Evolutionary conservation across 257 asterid species (phyloP).

Genomic region (Scutellaria baicalensis): DNA sequence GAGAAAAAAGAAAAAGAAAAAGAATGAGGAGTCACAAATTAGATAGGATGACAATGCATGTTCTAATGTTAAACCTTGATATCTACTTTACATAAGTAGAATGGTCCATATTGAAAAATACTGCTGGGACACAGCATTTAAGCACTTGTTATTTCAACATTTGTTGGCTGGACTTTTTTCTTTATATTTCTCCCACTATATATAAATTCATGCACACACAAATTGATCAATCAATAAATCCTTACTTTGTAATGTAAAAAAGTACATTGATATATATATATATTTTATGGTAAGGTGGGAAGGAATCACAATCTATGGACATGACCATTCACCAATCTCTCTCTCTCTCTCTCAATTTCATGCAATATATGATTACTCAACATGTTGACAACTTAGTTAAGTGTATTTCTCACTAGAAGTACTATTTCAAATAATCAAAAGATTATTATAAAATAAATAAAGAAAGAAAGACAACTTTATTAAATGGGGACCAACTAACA

Average conservation of each 20-base stretch:
- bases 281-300: not conserved
- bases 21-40: constrained; percentile 7
- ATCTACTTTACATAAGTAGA: constrained; percentile 21
- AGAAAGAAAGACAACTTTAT: constrained; percentile 16
- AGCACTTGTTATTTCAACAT: constrained; percentile 19
- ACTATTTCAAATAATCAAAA: not conserved
- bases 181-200: constrained; percentile 5
- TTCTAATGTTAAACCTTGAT: constrained; percentile 23
- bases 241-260: constrained; percentile 3
- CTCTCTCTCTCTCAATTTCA: not conserved
- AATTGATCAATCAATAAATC: constrained; percentile 3
- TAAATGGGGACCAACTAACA: constrained; percentile 15
- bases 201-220: constrained; percentile 8
- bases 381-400: constrained; percentile 9
- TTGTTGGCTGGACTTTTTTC: constrained; percentile 23
- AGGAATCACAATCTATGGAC: not conserved
- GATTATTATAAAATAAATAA: constrained; percentile 12
- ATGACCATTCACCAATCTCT: constrained; percentile 1
- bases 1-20: too few relatives aligned
- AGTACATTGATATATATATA: not conserved
- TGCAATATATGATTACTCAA: constrained; percentile 21
- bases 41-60: constrained; percentile 27
- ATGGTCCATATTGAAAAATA: constrained; percentile 27
- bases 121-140: constrained; percentile 13
- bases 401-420: constrained; percentile 8